Percentiles rank a stretch among this genome's conserved stretches.
These are phyloP conservation scores for Xylaria sp. DNA, from an alignment of 2,329 filamentous ascomycete species.

Conservation along the genomic window DNA sequence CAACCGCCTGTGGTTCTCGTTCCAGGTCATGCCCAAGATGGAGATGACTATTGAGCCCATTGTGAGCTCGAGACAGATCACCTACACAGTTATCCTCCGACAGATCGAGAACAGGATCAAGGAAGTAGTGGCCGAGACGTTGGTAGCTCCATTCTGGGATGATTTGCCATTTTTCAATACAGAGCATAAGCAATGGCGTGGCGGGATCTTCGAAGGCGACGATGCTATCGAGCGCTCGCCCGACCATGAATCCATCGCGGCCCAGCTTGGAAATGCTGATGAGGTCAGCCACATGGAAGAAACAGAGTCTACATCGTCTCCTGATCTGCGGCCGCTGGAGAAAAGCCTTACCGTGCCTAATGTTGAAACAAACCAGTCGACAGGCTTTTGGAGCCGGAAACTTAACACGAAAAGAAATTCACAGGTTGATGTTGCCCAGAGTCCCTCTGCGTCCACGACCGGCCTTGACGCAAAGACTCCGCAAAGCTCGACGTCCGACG, in stretches of 20 bases:
- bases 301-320: constrained; percentile 36
- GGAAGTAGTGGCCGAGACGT: constrained; percentile 87
- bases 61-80: constrained; percentile 92
- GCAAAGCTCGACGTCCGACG: constrained; percentile 42
- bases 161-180: constrained; percentile 91
- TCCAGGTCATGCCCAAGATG: constrained; percentile 91
- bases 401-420: constrained; percentile 41
- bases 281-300: constrained; percentile 51
- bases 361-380: constrained; percentile 43
- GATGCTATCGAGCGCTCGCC: constrained; percentile 46
- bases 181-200: constrained; percentile 74
- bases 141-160: constrained; percentile 95
- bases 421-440: constrained; percentile 34
- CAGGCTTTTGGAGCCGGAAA: constrained; percentile 56
- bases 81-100: constrained; percentile 86
- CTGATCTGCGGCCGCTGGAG: constrained; percentile 52
- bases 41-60: constrained; percentile 95
- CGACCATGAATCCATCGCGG: constrained; percentile 43
- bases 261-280: constrained; percentile 51
- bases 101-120: constrained; percentile 95
- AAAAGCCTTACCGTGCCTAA: constrained; percentile 57
- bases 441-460: constrained; percentile 48
- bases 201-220: constrained; percentile 75
- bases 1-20: constrained; percentile 94
- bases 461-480: constrained; percentile 51